Conservation (phyloP, 225 moss, liverwort and hornwort genomes). For the Pseudoscleropodium purum region DNA sequence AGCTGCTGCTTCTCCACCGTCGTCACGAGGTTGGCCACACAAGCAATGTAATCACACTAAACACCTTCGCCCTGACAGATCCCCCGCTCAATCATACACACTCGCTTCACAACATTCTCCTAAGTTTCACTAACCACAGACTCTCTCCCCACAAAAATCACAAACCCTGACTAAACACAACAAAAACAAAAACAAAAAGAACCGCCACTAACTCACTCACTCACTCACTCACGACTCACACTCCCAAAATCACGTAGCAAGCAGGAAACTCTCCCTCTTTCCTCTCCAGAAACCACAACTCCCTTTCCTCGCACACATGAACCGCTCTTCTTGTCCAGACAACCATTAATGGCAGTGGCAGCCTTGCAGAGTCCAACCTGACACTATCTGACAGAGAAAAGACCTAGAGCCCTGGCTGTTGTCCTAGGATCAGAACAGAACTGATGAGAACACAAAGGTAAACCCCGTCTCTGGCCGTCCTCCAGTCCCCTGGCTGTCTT, state of each 20-base stretch:
- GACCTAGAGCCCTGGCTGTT: neutral
- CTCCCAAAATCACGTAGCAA: neutral
- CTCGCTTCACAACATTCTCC: neutral
- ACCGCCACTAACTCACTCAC: neutral
- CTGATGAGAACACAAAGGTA: neutral
- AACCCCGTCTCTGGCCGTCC: neutral
- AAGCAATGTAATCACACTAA: neutral
- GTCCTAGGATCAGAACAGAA: neutral
- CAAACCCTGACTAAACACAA: neutral
- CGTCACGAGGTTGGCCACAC: neutral
- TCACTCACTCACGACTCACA: neutral
- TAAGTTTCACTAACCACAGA: neutral
- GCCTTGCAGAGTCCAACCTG: slow-evolving; percentile 17
- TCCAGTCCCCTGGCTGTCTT: neutral
- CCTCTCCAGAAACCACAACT: neutral
- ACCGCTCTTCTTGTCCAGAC: neutral
- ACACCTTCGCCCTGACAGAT: neutral
- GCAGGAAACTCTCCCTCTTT: neutral
- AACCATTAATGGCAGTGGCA: slow-evolving; percentile 15
- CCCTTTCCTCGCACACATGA: neutral
- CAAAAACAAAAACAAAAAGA: neutral
- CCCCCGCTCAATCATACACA: neutral
- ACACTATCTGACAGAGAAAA: neutral
- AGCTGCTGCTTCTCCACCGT: neutral
- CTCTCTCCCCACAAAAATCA: neutral